Evolutionary conservation across 164 flowering plant genomes (phyloP).

Genomic region (Taxillus chinensis): DNA sequence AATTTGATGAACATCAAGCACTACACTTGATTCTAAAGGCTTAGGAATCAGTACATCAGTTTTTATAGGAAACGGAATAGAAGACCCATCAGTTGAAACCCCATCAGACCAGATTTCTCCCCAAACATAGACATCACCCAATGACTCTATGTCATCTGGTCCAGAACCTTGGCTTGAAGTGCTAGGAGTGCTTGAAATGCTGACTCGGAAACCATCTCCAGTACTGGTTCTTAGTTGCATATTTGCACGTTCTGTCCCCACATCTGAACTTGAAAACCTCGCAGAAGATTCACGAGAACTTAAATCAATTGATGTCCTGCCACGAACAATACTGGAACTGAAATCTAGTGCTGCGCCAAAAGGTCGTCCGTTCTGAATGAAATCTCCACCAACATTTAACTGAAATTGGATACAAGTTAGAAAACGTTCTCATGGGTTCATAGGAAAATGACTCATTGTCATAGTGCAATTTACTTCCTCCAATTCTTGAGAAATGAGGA

Average conservation of each 20-base stretch:
- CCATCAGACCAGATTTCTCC: conserved; percentile 76
- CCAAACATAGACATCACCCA: conserved; percentile 97
- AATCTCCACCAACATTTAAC: conserved; percentile 31
- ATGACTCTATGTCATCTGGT: conserved; percentile 82
- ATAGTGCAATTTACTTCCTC: too few relatives aligned
- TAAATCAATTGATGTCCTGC: conserved; percentile 36
- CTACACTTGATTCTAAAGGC: conserved; percentile 67
- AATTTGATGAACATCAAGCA: conserved; percentile 80
- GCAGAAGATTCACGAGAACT: conserved; percentile 22
- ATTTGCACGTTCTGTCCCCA: conserved; percentile 63
- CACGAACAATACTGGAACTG: conserved; percentile 26
- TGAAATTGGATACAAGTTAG: conserved; percentile 8
- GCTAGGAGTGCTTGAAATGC: conserved; percentile 89
- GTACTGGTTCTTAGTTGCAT: conserved; percentile 74
- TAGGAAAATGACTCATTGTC: too few relatives aligned
- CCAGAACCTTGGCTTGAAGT: conserved; percentile 86
- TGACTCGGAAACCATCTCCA: conserved; percentile 71
- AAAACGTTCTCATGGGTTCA: too few relatives aligned
- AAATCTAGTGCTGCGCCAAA: conserved; percentile 38
- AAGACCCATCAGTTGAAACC: conserved; percentile 27
- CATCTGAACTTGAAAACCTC: conserved; percentile 62
- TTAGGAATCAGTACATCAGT: conserved; percentile 64
- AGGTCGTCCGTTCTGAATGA: conserved; percentile 23
- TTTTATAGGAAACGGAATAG: conserved; percentile 23
- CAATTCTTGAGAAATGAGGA: too few relatives aligned